Evolutionary conservation across 495 filamentous ascomycete species (phyloP), one percentile per base, ranked within the genome.

Genomic region (Penicillium malachiteum): DNA sequence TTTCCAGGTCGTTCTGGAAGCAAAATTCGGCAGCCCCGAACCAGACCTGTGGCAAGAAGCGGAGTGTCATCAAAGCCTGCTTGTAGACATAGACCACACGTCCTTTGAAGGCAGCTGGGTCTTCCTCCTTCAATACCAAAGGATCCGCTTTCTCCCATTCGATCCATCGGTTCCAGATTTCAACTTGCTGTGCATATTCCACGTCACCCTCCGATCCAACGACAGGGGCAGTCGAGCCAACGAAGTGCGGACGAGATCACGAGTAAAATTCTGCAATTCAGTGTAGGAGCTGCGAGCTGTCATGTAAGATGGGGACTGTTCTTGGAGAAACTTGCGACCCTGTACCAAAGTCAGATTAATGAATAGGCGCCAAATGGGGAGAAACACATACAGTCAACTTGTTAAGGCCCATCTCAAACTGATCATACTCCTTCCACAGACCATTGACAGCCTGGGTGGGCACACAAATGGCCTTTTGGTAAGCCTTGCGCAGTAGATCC

Each of bases 401-500:
- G 71, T 96, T 97, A 33, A 96, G 71, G 8, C 84, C 82, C 84
- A 91, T 89, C 71, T 98, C 94, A 64, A 97, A 98, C 62, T 86
- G 81, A 71, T 96, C 92, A 64, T 97, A 98, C 65, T 98, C 93
- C 72, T 94, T 96, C 94, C 94, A 98, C 9, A 98, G 69, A 11
- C 76, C 78, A 60, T 92, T 90, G 45, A 94, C 81, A 33, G 83
- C 88, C 44, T 87, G 79, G 11, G 87, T 93, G 5, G 94, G 94
- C 49, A 96, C 83, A 57, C 81, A 85, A 39, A 96, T 87, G 12
- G 94, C 93, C 32, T 85, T 85, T 61, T 96, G 93, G 67, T 96
- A 97, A 3, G 89, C 87, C 64, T 92, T 95, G 18, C 94, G 84
- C 17, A 98, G 74, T 56, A 85, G 70, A 60, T 98, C 94, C 90